These are phyloP conservation scores for Dictyostelium capitatum DNA, from an alignment of 78 protist species.

Conservation along the genomic window DNA sequence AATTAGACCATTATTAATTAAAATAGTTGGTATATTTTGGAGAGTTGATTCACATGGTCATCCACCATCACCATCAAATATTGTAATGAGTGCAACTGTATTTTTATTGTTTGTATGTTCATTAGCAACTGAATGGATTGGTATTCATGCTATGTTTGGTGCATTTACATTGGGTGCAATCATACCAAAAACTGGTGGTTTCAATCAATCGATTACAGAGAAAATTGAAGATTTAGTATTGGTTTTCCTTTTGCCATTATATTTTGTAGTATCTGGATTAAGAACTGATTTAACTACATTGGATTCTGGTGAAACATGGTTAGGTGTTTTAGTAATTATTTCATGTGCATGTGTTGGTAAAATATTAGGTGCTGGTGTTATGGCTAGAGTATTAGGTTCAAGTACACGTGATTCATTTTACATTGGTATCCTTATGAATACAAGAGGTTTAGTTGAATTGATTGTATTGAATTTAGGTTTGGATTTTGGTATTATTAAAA, in stretches of 20 bases:
- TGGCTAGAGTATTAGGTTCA: slow-evolving; percentile 23
- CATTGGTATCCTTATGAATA: slow-evolving; percentile 85
- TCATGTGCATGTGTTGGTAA: slow-evolving; percentile 76
- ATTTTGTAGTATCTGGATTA: slow-evolving; percentile 82
- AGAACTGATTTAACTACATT: slow-evolving; percentile 68
- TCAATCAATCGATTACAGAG: slow-evolving; percentile 75
- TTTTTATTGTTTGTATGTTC: slow-evolving; percentile 32
- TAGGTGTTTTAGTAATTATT: slow-evolving; percentile 58
- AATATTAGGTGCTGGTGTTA: slow-evolving; percentile 39
- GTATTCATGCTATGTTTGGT: slow-evolving; percentile 89
- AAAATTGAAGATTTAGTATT: slow-evolving; percentile 76
- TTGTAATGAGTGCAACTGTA: slow-evolving; percentile 27
- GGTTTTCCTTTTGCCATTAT: slow-evolving; percentile 85
- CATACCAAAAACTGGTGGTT: slow-evolving; percentile 60
- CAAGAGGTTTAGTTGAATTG: slow-evolving; percentile 85
- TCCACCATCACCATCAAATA: slow-evolving; percentile 53
- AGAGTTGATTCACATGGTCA: slow-evolving; percentile 25
- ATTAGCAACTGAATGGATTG: slow-evolving; percentile 77
- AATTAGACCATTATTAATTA: slow-evolving; percentile 22
- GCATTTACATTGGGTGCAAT: slow-evolving; percentile 78
- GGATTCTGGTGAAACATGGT: slow-evolving; percentile 57
- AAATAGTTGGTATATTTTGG: neutral
- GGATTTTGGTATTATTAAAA: slow-evolving; percentile 52
- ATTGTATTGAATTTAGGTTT: slow-evolving; percentile 86
- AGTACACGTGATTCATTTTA: slow-evolving; percentile 57